These are phyloP conservation scores for Ochetophila trinervis DNA, from an alignment of 306 rosid species.

Conservation along the genomic window DNA sequence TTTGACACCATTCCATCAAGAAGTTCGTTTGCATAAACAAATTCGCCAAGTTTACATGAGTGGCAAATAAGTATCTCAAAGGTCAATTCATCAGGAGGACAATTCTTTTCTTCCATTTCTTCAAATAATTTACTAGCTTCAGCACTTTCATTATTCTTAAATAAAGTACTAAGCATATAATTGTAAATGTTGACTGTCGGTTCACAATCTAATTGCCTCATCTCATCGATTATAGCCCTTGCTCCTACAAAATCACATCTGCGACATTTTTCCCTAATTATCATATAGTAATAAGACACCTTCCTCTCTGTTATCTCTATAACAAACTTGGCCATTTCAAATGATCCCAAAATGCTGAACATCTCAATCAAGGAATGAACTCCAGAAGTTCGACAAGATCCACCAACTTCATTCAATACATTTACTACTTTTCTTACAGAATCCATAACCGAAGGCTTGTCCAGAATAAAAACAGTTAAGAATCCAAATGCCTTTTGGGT, in stretches of 20 bases:
- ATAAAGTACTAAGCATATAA: slow-evolving; percentile 49
- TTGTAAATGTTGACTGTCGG: slow-evolving; percentile 39
- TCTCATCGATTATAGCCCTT: slow-evolving; percentile 39
- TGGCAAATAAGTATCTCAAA: slow-evolving; percentile 48
- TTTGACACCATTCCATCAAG: slow-evolving; percentile 48
- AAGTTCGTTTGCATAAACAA: slow-evolving; percentile 44
- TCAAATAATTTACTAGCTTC: slow-evolving; percentile 45
- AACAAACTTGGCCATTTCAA: slow-evolving; percentile 47
- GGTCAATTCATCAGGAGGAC: slow-evolving; percentile 42
- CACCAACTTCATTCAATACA: slow-evolving; percentile 60
- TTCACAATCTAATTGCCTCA: slow-evolving; percentile 45
- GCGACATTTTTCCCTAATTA: slow-evolving; percentile 49
- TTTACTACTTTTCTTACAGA: slow-evolving; percentile 34
- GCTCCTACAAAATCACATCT: slow-evolving; percentile 48
- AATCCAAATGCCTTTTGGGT: slow-evolving; percentile 53
- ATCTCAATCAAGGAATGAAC: slow-evolving; percentile 54
- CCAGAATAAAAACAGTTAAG: slow-evolving; percentile 31
- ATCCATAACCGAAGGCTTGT: slow-evolving; percentile 29
- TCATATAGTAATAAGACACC: slow-evolving; percentile 40
- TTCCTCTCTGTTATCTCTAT: slow-evolving; percentile 40
- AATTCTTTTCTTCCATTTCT: slow-evolving; percentile 38
- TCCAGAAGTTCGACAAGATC: slow-evolving; percentile 51
- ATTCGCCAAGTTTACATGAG: slow-evolving; percentile 30
- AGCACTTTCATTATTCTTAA: slow-evolving; percentile 38
- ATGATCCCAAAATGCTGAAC: slow-evolving; percentile 39